phyloP scores from a whole-genome alignment of 129 eudicot genomes.

The Dittrichia graveolens region DNA sequence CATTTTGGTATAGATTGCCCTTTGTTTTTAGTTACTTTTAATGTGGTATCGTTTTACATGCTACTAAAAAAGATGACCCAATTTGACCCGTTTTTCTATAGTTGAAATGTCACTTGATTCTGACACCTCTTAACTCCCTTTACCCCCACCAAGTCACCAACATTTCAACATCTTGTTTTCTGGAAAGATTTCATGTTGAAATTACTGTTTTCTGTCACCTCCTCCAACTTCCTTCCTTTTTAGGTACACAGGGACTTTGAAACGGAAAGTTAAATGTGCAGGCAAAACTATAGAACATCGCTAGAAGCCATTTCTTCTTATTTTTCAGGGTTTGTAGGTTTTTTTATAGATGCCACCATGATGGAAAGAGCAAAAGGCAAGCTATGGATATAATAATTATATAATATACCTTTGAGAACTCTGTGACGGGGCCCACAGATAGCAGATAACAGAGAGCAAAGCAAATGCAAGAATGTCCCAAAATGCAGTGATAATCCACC shows the following conservation, averaged over 20 bases:
- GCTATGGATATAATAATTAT: background rate
- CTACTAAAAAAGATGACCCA: background rate
- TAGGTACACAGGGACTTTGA: background rate
- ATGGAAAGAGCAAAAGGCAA: constrained; percentile 7
- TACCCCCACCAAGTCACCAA: background rate
- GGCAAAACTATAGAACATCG: constrained; percentile 10
- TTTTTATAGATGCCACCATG: background rate
- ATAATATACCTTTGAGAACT: constrained; percentile 74
- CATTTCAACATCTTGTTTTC: background rate
- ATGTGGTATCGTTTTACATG: too few relatives aligned
- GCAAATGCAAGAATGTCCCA: constrained; percentile 98
- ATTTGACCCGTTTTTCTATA: constrained; percentile 1
- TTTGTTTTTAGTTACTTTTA: too few relatives aligned
- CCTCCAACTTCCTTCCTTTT: background rate
- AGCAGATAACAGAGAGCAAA: constrained; percentile 87
- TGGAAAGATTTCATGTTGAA: background rate
- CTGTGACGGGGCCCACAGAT: constrained; percentile 99
- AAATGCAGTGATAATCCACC: constrained; percentile 94
- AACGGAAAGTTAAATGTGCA: background rate
- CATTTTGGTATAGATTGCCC: too few relatives aligned
- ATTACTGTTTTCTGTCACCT: background rate
- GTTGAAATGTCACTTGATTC: background rate
- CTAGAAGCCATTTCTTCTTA: background rate
- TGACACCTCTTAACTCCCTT: background rate
- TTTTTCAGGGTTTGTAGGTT: background rate